Evolutionary conservation across 768 basidiomycete genomes (phyloP).

Genomic region (Russula lepida): DNA sequence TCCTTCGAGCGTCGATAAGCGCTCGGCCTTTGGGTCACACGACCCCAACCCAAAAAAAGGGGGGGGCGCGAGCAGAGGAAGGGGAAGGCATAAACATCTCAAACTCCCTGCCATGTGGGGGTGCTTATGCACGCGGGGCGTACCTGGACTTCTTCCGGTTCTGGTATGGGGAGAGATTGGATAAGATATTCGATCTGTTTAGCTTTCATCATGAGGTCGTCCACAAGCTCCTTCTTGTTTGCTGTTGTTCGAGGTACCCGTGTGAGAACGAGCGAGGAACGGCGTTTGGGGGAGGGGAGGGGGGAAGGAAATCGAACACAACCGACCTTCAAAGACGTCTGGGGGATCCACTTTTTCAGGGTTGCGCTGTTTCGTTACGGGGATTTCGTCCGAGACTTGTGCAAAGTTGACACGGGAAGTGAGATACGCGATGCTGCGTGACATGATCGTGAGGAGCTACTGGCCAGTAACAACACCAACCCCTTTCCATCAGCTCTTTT

Average conservation of each 20-base stretch:
- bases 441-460: conserved; percentile 84
- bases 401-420: conserved; percentile 67
- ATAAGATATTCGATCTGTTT: conserved; percentile 87
- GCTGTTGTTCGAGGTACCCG: conserved; percentile 37
- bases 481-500: background rate
- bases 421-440: conserved; percentile 71
- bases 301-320: no score
- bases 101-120: background rate
- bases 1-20: conserved; percentile 58
- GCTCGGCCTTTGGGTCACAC: conserved; percentile 40
- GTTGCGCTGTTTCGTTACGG: conserved; percentile 74
- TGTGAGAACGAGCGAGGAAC: background rate
- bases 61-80: background rate
- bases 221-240: conserved; percentile 77
- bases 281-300: no score
- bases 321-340: conserved; percentile 66
- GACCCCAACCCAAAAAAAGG: background rate
- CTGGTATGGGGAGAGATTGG: conserved; percentile 67
- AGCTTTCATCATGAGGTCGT: conserved; percentile 76
- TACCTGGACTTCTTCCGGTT: conserved; percentile 71
- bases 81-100: background rate
- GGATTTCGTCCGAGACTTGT: conserved; percentile 70
- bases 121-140: conserved; percentile 3
- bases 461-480: no score
- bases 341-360: conserved; percentile 63